phyloP scores from a whole-genome alignment of 2,329 filamentous ascomycete species.

The Ophiocordyceps polyrhachis-furcata region DNA sequence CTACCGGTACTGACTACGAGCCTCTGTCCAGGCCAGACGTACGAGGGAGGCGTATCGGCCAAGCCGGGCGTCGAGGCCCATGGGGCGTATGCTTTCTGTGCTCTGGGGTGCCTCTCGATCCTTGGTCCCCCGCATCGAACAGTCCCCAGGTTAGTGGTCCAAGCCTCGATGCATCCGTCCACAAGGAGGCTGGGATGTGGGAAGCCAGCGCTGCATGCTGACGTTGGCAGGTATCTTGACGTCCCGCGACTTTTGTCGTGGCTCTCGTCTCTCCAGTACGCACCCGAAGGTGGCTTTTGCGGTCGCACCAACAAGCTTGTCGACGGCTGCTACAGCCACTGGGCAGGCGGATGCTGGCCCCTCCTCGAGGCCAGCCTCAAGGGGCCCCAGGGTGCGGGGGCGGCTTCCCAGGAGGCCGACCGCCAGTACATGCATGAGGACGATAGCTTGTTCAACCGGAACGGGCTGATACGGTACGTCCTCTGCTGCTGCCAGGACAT shows the following conservation, averaged over 20 bases:
- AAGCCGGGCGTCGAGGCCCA: slow-evolving; percentile 81
- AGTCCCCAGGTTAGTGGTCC: slow-evolving; percentile 44
- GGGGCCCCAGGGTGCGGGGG: slow-evolving; percentile 19
- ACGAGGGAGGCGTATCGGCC: slow-evolving; percentile 81
- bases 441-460: slow-evolving; percentile 53
- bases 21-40: slow-evolving; percentile 53
- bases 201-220: slow-evolving; percentile 12
- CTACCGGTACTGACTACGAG: not conserved
- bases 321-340: slow-evolving; percentile 96
- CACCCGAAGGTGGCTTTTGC: slow-evolving; percentile 80
- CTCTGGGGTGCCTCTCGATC: slow-evolving; percentile 72
- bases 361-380: slow-evolving; percentile 64
- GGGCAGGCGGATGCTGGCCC: slow-evolving; percentile 91
- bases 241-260: slow-evolving; percentile 62
- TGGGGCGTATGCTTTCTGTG: slow-evolving; percentile 92
- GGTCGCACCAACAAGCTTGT: slow-evolving; percentile 96
- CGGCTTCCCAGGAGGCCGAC: slow-evolving; percentile 10
- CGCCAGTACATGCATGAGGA: slow-evolving; percentile 12
- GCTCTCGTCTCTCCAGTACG: slow-evolving; percentile 77
- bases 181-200: slow-evolving; percentile 13
- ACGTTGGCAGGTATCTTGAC: slow-evolving; percentile 47
- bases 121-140: slow-evolving; percentile 60
- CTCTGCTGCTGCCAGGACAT: slow-evolving; percentile 70
- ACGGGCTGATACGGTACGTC: slow-evolving; percentile 78
- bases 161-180: slow-evolving; percentile 6